phyloP scores from a whole-genome alignment of 176 grass and related monocot genomes.

The Coix lacrymajobi region DNA sequence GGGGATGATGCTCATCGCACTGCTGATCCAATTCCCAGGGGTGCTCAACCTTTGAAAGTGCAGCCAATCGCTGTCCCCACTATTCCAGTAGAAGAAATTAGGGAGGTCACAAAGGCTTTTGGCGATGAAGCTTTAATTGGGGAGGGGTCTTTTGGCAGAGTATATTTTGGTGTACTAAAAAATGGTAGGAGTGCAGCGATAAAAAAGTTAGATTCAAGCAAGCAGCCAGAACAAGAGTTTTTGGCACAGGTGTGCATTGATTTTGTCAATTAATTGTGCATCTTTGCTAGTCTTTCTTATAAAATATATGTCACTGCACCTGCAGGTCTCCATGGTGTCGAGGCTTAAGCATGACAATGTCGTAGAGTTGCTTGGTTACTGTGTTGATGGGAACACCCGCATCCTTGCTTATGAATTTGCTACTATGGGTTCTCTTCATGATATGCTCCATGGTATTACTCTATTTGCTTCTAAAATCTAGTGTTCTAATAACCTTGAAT shows the following conservation, averaged over 20 bases:
- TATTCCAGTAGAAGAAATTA: conserved; percentile 66
- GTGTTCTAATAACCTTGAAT: neutral
- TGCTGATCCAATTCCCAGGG: conserved; percentile 55
- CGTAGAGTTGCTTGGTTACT: conserved; percentile 51
- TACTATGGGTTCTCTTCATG: conserved; percentile 50
- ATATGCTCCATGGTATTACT: conserved; percentile 46
- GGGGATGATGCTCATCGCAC: conserved; percentile 52
- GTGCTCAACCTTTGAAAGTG: conserved; percentile 50
- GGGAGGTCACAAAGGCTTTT: conserved; percentile 65
- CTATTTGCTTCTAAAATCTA: neutral
- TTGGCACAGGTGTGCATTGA: conserved; percentile 45
- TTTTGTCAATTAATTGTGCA: conserved; percentile 1
- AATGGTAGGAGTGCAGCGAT: conserved; percentile 63
- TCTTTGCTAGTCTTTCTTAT: neutral
- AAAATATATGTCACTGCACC: neutral
- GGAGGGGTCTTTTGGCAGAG: conserved; percentile 73
- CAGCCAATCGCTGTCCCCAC: conserved; percentile 67
- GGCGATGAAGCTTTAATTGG: conserved; percentile 71
- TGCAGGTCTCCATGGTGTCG: conserved; percentile 40
- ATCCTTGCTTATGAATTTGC: conserved; percentile 49
- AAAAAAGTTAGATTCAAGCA: conserved; percentile 77
- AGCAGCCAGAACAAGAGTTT: conserved; percentile 81
- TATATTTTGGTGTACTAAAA: conserved; percentile 66
- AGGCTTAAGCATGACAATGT: conserved; percentile 48
- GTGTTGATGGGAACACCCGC: conserved; percentile 45